These are phyloP conservation scores for Vitis riparia DNA, from an alignment of 164 flowering plant species.

Conservation along the genomic window DNA sequence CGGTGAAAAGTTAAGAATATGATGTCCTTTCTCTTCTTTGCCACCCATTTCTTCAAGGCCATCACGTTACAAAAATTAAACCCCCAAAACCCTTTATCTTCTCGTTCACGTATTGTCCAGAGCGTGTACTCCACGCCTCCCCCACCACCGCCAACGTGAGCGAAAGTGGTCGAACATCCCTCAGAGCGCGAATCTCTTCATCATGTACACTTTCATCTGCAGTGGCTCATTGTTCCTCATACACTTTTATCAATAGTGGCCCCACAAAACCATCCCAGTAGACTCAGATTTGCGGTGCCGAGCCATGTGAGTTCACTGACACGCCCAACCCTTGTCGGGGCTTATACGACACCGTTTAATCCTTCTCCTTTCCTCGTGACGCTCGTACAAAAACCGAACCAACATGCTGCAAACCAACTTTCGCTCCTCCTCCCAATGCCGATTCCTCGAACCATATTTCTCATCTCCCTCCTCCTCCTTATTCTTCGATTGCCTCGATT, in stretches of 20 bases:
- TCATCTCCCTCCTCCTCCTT: slow-evolving; percentile 9
- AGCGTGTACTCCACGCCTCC: too few species aligned
- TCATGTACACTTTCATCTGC: too few species aligned
- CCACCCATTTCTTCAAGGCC: not conserved
- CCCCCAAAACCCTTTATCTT: not conserved
- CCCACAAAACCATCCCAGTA: not conserved
- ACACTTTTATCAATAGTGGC: not conserved
- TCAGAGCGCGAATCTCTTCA: too few species aligned
- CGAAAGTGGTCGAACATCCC: too few species aligned
- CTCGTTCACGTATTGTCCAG: too few species aligned
- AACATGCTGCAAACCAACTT: not conserved
- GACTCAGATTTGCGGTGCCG: not conserved
- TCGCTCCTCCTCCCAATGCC: not conserved
- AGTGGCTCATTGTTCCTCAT: not conserved
- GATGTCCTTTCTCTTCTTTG: not conserved
- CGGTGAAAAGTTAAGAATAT: slow-evolving; percentile 3
- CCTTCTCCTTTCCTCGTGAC: slow-evolving; percentile 14
- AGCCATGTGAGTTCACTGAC: slow-evolving; percentile 33
- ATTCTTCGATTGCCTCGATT: not conserved
- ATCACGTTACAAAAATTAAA: not conserved
- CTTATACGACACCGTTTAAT: not conserved
- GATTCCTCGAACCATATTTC: not conserved
- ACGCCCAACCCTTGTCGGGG: slow-evolving; percentile 23
- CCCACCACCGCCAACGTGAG: too few species aligned
- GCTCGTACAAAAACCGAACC: not conserved